These are phyloP conservation scores for Apiotrichum mycotoxinovorans DNA, from an alignment of 1,284 basidiomycete genomes.

Conservation along the genomic window DNA sequence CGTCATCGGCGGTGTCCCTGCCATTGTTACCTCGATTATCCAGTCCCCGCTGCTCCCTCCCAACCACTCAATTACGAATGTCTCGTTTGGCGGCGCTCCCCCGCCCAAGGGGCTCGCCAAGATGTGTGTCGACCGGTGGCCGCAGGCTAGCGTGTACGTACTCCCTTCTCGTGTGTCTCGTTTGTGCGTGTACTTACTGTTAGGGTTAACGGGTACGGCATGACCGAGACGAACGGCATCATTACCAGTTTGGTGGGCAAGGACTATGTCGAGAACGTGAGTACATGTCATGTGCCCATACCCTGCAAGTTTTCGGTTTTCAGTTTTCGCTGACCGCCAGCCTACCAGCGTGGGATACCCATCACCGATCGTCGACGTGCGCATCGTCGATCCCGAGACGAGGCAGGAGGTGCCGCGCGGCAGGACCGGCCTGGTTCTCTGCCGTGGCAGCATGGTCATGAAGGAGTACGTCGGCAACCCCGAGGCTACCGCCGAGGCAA, in stretches of 20 bases:
- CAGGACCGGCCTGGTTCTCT: constrained; percentile 29
- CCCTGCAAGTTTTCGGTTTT: too few species aligned
- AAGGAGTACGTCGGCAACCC: constrained; percentile 35
- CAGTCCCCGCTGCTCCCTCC: constrained; percentile 14
- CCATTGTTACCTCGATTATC: constrained; percentile 32
- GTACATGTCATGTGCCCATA: too few species aligned
- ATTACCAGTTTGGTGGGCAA: constrained; percentile 32
- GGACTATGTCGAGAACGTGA: constrained; percentile 30
- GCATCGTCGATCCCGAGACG: constrained; percentile 32
- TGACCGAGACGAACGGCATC: constrained; percentile 45
- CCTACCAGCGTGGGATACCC: constrained; percentile 6
- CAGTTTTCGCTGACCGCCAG: too few species aligned
- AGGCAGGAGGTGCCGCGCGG: constrained; percentile 21
- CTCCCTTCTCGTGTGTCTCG: constrained; percentile 33
- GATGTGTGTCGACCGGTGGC: constrained; percentile 29
- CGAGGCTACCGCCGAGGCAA: not conserved
- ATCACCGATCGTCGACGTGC: constrained; percentile 32
- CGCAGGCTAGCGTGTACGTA: constrained; percentile 19
- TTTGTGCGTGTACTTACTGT: constrained; percentile 36
- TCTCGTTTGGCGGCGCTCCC: constrained; percentile 43
- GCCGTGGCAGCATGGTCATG: constrained; percentile 40
- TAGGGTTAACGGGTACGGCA: constrained; percentile 36
- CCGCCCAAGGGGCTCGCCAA: constrained; percentile 33
- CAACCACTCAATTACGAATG: constrained; percentile 27
- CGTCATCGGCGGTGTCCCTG: constrained; percentile 43